phyloP scores from a whole-genome alignment of 805 yeast species.

The Candida mattraensis region DNA sequence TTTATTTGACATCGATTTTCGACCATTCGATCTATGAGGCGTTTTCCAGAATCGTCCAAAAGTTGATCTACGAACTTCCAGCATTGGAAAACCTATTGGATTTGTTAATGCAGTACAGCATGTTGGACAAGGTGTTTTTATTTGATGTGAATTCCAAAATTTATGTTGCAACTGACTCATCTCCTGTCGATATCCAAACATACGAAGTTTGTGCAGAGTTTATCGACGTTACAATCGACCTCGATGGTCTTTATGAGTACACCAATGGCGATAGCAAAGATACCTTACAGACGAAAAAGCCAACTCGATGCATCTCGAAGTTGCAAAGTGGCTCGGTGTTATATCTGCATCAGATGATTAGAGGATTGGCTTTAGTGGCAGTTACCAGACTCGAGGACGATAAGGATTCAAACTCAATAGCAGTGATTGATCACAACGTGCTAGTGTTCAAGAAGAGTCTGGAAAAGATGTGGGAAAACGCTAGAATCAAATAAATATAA shows the following conservation, averaged over 20 bases:
- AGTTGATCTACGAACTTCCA: conserved; percentile 84
- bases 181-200: conserved; percentile 92
- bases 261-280: conserved; percentile 6
- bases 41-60: conserved; percentile 88
- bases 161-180: conserved; percentile 93
- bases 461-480: conserved; percentile 65
- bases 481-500: conserved; percentile 26
- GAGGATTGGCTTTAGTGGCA: conserved; percentile 90
- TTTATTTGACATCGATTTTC: conserved; percentile 89
- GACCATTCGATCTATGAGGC: conserved; percentile 97
- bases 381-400: conserved; percentile 67
- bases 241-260: conserved; percentile 65
- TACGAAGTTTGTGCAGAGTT: conserved; percentile 97
- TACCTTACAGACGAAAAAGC: conserved; percentile 14
- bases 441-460: conserved; percentile 74
- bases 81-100: conserved; percentile 86
- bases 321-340: conserved; percentile 82
- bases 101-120: conserved; percentile 81
- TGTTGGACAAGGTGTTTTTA: conserved; percentile 88
- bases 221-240: conserved; percentile 88
- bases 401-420: conserved; percentile 46
- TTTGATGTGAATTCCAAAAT: conserved; percentile 92
- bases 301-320: conserved; percentile 60
- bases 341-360: conserved; percentile 86
- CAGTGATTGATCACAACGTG: conserved; percentile 87